phyloP scores from a whole-genome alignment of 305 asterid genomes.

The Fraxinus baroniana region DNA sequence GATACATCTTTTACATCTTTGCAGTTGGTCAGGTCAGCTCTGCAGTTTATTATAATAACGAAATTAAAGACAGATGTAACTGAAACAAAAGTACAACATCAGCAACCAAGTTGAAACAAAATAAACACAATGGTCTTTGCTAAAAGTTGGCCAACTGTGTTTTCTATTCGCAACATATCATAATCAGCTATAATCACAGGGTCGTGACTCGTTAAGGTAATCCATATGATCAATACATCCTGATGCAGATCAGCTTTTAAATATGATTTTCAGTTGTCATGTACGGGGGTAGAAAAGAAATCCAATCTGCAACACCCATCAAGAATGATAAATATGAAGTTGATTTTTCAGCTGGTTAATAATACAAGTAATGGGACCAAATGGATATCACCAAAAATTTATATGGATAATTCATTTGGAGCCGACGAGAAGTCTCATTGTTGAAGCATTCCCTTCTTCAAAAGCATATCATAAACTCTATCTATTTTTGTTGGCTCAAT shows the following conservation, averaged over 20 bases:
- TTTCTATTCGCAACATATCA: not conserved
- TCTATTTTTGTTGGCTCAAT: slow-evolving; percentile 68
- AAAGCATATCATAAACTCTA: slow-evolving; percentile 68
- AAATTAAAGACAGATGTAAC: not conserved
- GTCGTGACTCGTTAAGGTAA: not conserved
- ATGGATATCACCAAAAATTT: not conserved
- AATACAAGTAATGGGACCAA: not conserved
- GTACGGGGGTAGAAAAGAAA: not conserved
- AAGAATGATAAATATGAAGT: not conserved
- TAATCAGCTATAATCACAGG: not conserved
- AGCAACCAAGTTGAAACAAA: not conserved
- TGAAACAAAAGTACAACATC: not conserved
- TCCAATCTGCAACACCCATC: not conserved
- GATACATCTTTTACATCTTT: not conserved
- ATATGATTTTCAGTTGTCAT: not conserved
- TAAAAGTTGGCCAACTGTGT: not conserved
- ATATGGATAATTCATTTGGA: slow-evolving; percentile 2
- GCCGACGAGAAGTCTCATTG: slow-evolving; percentile 27
- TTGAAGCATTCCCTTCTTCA: slow-evolving; percentile 63
- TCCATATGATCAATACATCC: not conserved
- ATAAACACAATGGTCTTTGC: not conserved
- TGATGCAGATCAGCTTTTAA: not conserved
- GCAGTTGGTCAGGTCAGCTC: not conserved
- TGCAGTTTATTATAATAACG: not conserved
- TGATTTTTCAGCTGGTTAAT: not conserved